Base-by-base conservation (phyloP, 257 asterid genomes). In the Penstemon davidsonii region DNA sequence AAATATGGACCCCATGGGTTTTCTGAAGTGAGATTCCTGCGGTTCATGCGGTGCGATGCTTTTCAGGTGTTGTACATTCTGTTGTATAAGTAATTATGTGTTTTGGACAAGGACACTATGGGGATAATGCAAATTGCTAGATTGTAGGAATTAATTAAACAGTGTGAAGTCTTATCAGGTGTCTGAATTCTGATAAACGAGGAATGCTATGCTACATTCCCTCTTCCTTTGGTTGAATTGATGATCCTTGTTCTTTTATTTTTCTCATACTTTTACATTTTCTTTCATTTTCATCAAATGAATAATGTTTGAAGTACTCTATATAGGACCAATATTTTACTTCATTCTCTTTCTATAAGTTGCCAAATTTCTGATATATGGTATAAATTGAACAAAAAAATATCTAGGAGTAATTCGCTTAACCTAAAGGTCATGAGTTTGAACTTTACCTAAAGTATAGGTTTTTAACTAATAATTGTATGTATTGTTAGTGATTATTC, bases 1-100 rank as follows among this genome's bases (percentile, higher is more conserved):
- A 15, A 8, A 62, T 3, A 68, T 57, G 79, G 72, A 6, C 62
- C 75, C 79, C 65, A 19, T 57, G 9, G 0, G 55, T 55, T 18
- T 49, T 43, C 46, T 8, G 67, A 11, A 52, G 19, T 52, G n/a
- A 41, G 67, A 64, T 65, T 65, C 71, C 53, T 65, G 67, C 63
- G 43, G 51, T 65, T 65, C 71, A 43, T 65, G 67, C 63, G 43
- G 51, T 36, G 69, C 54, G 11, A 5, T 13, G 64, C 41, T 41
- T 64, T 64, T 51, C 8, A 64, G 52, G 67, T 60, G 42, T 52
- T 9, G 61, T 69, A 49, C 67, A 5, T 44, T 42, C 25, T 51
- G 68, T 44, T 42, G 3, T 12, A 25, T 42, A 55, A 57, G 65
- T 36, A n/a, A 37, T 46, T 46, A 58, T 59, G 66, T 37, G 55